phyloP scores from a whole-genome alignment of 2,329 filamentous ascomycete genomes.

The Scedosporium apiospermum region DNA sequence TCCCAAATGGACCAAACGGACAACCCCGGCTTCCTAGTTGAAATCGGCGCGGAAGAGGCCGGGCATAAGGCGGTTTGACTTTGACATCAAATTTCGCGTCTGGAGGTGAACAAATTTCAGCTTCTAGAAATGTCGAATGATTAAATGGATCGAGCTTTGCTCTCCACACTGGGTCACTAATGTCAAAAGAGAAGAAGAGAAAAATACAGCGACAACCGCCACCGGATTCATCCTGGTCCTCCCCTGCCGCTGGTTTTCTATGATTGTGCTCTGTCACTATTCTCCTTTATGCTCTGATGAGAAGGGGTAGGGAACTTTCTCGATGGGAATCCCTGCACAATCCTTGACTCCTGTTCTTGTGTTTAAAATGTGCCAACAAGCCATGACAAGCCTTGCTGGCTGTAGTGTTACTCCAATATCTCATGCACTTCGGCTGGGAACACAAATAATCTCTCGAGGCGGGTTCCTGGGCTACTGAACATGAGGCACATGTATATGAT shows the following conservation, averaged over 20 bases:
- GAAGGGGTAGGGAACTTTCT: not conserved
- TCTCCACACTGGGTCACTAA: not conserved
- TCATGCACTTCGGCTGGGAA: not conserved
- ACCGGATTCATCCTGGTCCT: too few relatives aligned
- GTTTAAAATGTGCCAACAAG: not conserved
- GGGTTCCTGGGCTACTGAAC: too few relatives aligned
- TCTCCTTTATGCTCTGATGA: too few relatives aligned
- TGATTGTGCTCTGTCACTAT: too few relatives aligned
- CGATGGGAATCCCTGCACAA: not conserved
- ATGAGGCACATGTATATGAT: too few relatives aligned
- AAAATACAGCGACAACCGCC: too few relatives aligned
- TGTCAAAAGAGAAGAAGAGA: not conserved
- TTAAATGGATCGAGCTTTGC: not conserved
- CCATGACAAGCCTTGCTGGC: not conserved
- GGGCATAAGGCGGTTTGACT: not conserved
- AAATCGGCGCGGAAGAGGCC: not conserved
- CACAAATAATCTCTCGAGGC: not conserved
- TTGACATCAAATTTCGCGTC: too few relatives aligned
- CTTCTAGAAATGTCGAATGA: not conserved
- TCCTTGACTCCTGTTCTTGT: not conserved
- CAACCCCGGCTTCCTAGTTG: too few relatives aligned
- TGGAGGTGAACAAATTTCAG: not conserved
- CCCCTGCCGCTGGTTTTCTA: too few relatives aligned
- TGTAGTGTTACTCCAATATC: too few relatives aligned
- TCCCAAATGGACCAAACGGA: too few relatives aligned